Percentiles rank a stretch among this genome's conserved stretches.
Conservation (phyloP, 2,329 filamentous ascomycete species). For the Penicillium sp. region DNA sequence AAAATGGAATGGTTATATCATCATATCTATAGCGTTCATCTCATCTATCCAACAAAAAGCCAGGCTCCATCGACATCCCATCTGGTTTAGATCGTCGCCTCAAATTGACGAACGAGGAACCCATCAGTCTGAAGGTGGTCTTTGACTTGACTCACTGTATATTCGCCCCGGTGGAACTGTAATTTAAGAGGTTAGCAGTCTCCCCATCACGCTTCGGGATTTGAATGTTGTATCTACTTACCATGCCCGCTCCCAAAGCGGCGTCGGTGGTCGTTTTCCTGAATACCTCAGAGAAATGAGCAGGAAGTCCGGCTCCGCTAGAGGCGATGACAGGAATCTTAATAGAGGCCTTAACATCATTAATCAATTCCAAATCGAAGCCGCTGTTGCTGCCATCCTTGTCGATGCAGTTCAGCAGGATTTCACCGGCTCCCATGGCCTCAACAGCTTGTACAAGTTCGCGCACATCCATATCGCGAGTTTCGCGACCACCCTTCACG, state of each 20-base stretch:
- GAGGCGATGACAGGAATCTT: conserved; percentile 94
- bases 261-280: conserved; percentile 83
- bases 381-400: conserved; percentile 92
- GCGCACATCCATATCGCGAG: conserved; percentile 88
- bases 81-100: conserved; percentile 47
- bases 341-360: conserved; percentile 82
- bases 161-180: conserved; percentile 91
- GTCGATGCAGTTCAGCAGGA: conserved; percentile 97
- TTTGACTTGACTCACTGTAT: conserved; percentile 93
- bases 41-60: not conserved
- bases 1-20: not conserved
- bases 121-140: conserved; percentile 73
- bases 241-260: conserved; percentile 91
- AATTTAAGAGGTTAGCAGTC: conserved; percentile 3
- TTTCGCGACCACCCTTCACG: conserved; percentile 91
- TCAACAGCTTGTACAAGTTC: conserved; percentile 88
- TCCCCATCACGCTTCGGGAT: not conserved
- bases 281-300: conserved; percentile 91
- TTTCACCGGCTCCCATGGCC: conserved; percentile 93
- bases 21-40: not conserved
- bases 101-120: conserved; percentile 78
- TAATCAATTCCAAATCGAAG: conserved; percentile 90
- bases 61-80: not conserved
- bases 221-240: conserved; percentile 41
- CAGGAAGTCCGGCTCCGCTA: conserved; percentile 85